These are phyloP conservation scores for Astrothelium macrocarpum DNA, from an alignment of 495 filamentous ascomycete species.

Conservation along the genomic window DNA sequence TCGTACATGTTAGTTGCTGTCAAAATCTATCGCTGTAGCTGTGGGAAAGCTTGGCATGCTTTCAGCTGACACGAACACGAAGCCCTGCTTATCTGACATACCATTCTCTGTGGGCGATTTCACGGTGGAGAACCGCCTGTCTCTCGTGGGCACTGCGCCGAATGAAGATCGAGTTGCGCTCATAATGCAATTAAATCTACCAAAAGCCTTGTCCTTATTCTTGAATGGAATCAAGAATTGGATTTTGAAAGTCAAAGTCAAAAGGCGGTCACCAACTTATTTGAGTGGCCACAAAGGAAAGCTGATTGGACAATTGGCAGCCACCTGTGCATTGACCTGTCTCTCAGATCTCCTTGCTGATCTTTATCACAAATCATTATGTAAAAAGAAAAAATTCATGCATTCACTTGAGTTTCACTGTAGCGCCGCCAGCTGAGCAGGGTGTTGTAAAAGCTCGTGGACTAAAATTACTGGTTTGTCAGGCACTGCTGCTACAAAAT, in stretches of 20 bases:
- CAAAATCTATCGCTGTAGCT: background rate
- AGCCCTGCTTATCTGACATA: constrained; percentile 13
- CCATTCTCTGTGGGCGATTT: constrained; percentile 25
- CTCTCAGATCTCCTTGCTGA: background rate
- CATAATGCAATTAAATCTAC: background rate
- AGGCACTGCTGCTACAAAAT: no score
- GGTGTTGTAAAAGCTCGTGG: no score
- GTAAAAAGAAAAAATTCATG: background rate
- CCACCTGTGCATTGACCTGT: background rate
- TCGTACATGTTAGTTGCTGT: background rate
- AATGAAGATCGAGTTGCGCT: background rate
- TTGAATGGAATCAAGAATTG: background rate
- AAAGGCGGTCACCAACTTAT: constrained; percentile 2
- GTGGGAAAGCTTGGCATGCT: background rate
- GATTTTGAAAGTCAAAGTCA: background rate
- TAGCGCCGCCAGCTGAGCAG: background rate
- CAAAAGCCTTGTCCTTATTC: background rate
- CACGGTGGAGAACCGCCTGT: constrained; percentile 21
- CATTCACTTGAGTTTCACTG: background rate
- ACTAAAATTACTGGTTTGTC: no score
- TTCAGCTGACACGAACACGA: constrained; percentile 1
- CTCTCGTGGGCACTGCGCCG: constrained; percentile 6
- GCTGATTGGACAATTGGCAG: background rate
- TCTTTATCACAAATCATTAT: background rate
- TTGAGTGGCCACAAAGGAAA: background rate